Percentiles rank a stretch among this genome's conserved stretches.
Evolutionary conservation across 202 grass and related monocot genomes (phyloP).

Genomic region (Panicum hallii): DNA sequence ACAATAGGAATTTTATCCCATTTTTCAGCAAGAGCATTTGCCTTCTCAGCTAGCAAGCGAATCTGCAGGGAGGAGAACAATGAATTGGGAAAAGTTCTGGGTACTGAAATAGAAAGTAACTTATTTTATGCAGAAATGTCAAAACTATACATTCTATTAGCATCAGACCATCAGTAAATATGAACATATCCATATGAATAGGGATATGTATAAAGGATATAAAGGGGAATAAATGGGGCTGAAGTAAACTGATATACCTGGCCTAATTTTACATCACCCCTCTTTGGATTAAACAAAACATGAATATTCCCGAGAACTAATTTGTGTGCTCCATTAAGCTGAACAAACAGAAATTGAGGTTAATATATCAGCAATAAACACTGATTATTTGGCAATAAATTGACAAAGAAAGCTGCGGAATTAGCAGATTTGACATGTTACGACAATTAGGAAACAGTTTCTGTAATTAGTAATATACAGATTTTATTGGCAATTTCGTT

Average conservation of each 20-base stretch:
- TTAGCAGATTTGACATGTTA: not conserved
- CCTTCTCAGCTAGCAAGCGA: slow-evolving; percentile 66
- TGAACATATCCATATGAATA: slow-evolving; percentile 7
- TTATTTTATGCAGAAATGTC: slow-evolving; percentile 25
- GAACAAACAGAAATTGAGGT: not conserved
- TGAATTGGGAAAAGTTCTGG: slow-evolving; percentile 14
- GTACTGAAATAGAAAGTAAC: slow-evolving; percentile 24
- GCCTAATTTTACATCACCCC: slow-evolving; percentile 87
- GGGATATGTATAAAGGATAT: slow-evolving; percentile 14
- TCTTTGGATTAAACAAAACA: slow-evolving; percentile 85
- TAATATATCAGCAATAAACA: slow-evolving; percentile 20
- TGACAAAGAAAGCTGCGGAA: slow-evolving; percentile 12
- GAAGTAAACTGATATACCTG: slow-evolving; percentile 63
- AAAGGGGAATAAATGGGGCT: not conserved
- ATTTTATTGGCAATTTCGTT: slow-evolving; percentile 14
- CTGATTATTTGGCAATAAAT: slow-evolving; percentile 18
- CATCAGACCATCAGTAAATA: slow-evolving; percentile 33
- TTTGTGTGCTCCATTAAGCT: slow-evolving; percentile 61
- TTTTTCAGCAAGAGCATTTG: slow-evolving; percentile 77
- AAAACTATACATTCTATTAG: slow-evolving; percentile 22
- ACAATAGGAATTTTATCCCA: slow-evolving; percentile 86
- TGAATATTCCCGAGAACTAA: slow-evolving; percentile 90
- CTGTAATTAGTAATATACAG: not conserved
- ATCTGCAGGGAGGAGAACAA: slow-evolving; percentile 50
- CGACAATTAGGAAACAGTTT: not conserved